Evolutionary conservation across 2,329 filamentous ascomycete species (phyloP), one percentile per base, ranked within the genome.

Genomic region (Xylaria sp.): DNA sequence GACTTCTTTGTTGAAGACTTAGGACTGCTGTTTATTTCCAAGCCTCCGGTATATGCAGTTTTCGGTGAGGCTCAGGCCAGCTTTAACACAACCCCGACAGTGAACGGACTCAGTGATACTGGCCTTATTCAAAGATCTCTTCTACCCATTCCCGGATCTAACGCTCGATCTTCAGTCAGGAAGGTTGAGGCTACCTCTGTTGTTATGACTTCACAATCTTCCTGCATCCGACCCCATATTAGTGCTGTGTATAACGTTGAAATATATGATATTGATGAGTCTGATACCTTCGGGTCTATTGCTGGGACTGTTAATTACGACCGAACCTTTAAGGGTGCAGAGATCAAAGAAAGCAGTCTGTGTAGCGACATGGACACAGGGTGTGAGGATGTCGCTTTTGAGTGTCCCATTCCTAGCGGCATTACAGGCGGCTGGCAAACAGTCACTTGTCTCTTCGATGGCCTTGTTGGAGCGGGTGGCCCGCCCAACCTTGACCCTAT

Each of bases 191-290:
- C 47, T 10, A 64, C 59, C 4, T 20, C 63, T 1, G 10, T 66
- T 10, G 54, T 59, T 5, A 44, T 70, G 53, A 65, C 25, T 22
- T 60, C 63, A 3, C 55, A 50, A 13, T 25, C 42, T 36, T 39
- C 57, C 22, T 70, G 68, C 25, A 69, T 70, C 45, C 50, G 56
- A 20, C 68, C 68, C 10, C 29, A 44, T 4, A 63, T 69, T 10
- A 27, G 33, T 33, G 62, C 38, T n/a, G 38, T n/a, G 9, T 63
- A 53, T 10, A 36, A 22, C 45, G 11, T 10, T 27, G 22, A 27
- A 13, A 25, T 47, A 4, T 47, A 49, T 27, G 39, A 47, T 13
- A 25, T 31, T 17, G 25, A 15, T 29, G 27, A 31, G 25, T 5
- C 15, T 25, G 27, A 29, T 50, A 27, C 11, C 27, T 38, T 49